Evolutionary conservation across 1,139 yeast species (phyloP).

Genomic region (Blastobotrys capitulatus): DNA sequence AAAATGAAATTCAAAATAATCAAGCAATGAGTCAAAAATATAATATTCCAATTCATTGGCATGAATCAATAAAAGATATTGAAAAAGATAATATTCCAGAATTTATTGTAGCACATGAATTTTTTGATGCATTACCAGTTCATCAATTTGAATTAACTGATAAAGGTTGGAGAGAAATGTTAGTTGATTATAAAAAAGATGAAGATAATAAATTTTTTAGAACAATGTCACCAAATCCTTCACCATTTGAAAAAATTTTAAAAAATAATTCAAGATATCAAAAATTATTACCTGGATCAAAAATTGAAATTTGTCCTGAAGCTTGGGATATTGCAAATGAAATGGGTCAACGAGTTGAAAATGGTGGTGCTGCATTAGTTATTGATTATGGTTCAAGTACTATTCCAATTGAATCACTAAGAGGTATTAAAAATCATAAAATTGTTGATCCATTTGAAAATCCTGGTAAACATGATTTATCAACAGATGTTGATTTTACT

Average conservation of each 20-base stretch:
- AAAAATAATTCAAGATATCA: slow-evolving; percentile 47
- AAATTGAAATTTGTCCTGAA: slow-evolving; percentile 74
- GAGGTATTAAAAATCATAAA: slow-evolving; percentile 71
- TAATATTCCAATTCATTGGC: slow-evolving; percentile 57
- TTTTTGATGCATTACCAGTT: slow-evolving; percentile 82
- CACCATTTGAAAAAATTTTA: slow-evolving; percentile 22
- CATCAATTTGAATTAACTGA: slow-evolving; percentile 57
- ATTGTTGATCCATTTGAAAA: slow-evolving; percentile 69
- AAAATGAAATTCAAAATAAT: slow-evolving; percentile 20
- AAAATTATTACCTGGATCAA: slow-evolving; percentile 50
- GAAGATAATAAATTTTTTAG: slow-evolving; percentile 45
- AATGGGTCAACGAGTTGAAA: slow-evolving; percentile 28
- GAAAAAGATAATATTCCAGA: slow-evolving; percentile 42
- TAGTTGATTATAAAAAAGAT: slow-evolving; percentile 44
- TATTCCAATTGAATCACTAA: slow-evolving; percentile 61
- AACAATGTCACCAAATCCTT: slow-evolving; percentile 58
- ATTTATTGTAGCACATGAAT: slow-evolving; percentile 76
- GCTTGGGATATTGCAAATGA: slow-evolving; percentile 46
- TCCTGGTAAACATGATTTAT: slow-evolving; percentile 79
- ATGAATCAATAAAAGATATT: slow-evolving; percentile 60
- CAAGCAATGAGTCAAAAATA: slow-evolving; percentile 45
- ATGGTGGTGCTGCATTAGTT: slow-evolving; percentile 53
- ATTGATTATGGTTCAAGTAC: slow-evolving; percentile 74
- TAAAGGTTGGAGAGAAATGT: slow-evolving; percentile 64
- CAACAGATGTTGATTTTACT: slow-evolving; percentile 77